These are phyloP conservation scores for Cystofilobasidium ferigula DNA, from an alignment of 768 basidiomycete genomes.

Conservation along the genomic window DNA sequence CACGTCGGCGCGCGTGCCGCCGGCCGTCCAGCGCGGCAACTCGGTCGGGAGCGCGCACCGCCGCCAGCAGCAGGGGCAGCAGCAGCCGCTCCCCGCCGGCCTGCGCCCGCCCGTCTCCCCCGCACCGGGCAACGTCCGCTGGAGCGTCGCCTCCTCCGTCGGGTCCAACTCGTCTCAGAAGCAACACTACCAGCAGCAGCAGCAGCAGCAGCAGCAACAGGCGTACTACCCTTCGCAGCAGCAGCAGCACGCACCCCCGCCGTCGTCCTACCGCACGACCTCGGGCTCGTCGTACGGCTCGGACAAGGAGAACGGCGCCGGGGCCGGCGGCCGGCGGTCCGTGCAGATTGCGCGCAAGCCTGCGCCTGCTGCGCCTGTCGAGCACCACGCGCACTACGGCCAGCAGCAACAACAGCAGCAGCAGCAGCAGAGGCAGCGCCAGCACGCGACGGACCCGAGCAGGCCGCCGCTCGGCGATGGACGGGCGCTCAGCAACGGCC, in stretches of 20 bases:
- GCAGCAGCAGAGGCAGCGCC: not conserved
- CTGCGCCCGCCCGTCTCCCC: conserved; percentile 27
- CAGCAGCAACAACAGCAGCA: conserved; percentile 4
- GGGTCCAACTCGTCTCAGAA: conserved; percentile 14
- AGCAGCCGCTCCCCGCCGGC: conserved; percentile 30
- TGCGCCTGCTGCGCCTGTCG: conserved; percentile 20
- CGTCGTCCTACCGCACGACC: conserved; percentile 29
- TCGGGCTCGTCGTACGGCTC: conserved; percentile 30
- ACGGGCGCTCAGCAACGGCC: too few relatives aligned
- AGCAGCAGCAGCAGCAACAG: not conserved
- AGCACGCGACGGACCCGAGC: not conserved
- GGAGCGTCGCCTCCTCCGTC: conserved; percentile 34
- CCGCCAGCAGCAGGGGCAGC: too few relatives aligned
- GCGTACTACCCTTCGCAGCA: too few relatives aligned
- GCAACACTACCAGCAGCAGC: conserved; percentile 7
- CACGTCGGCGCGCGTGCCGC: too few relatives aligned
- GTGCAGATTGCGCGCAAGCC: conserved; percentile 27
- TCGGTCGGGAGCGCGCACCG: conserved; percentile 24
- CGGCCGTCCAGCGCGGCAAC: not conserved
- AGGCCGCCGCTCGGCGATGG: conserved; percentile 1
- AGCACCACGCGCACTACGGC: not conserved
- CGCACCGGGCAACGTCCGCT: conserved; percentile 31
- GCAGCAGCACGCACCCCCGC: conserved; percentile 7
- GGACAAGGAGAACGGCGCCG: conserved; percentile 20
- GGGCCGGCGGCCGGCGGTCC: conserved; percentile 22